These are phyloP conservation scores for Periconia sp. DNA, from an alignment of 2,329 filamentous ascomycete species.

Conservation along the genomic window DNA sequence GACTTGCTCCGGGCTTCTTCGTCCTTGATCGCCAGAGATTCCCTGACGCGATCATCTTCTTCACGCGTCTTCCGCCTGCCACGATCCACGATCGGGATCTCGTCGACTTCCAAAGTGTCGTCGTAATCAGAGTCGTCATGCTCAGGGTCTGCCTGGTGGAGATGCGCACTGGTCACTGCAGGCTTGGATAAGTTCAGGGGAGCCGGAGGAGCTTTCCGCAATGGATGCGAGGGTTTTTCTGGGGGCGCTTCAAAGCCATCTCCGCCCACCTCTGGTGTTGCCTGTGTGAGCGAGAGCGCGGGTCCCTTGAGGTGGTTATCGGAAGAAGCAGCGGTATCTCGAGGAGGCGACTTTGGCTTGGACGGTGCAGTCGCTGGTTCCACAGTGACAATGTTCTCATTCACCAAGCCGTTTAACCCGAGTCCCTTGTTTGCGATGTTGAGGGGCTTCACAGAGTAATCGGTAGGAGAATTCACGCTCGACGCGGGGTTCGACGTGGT, in stretches of 20 bases:
- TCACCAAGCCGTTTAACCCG: slow-evolving; percentile 28
- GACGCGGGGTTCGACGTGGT: slow-evolving; percentile 33
- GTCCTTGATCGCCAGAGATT: slow-evolving; percentile 70
- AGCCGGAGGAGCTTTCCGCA: slow-evolving; percentile 82
- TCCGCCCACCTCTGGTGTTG: slow-evolving; percentile 46
- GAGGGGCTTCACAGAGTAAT: slow-evolving; percentile 41
- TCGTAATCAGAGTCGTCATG: slow-evolving; percentile 85
- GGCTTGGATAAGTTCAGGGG: slow-evolving; percentile 73
- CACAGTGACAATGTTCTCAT: slow-evolving; percentile 18
- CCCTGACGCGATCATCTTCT: slow-evolving; percentile 82
- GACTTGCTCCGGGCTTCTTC: slow-evolving; percentile 74
- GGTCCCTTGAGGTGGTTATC: slow-evolving; percentile 34
- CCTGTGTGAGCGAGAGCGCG: slow-evolving; percentile 45
- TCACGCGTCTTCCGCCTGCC: slow-evolving; percentile 84
- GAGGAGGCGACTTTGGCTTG: slow-evolving; percentile 14
- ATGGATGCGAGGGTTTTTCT: slow-evolving; percentile 49
- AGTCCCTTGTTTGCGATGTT: slow-evolving; percentile 26
- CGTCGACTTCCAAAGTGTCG: slow-evolving; percentile 73
- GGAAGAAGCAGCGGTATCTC: slow-evolving; percentile 14
- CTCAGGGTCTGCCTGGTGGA: slow-evolving; percentile 57
- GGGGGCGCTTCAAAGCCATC: slow-evolving; percentile 44
- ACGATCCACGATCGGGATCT: slow-evolving; percentile 64
- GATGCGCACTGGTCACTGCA: slow-evolving; percentile 50
- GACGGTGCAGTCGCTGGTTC: slow-evolving; percentile 13
- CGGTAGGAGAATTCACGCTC: slow-evolving; percentile 38